phyloP scores from a whole-genome alignment of 2,329 filamentous ascomycete genomes.

The Pestalotiopsis sp. region DNA sequence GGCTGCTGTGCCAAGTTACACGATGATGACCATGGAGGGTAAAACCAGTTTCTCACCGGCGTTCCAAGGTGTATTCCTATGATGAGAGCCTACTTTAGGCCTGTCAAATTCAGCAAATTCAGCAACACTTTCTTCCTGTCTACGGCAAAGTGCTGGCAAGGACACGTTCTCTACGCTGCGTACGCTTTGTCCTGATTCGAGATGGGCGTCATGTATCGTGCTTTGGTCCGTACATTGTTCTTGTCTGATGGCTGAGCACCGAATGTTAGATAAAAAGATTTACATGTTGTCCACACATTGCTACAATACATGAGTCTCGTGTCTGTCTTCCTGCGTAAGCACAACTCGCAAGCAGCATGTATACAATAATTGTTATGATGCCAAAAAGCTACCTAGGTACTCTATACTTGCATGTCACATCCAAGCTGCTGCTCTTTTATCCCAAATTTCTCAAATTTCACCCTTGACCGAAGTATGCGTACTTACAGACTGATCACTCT shows the following conservation, averaged over 20 bases:
- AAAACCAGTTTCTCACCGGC: slow-evolving; percentile 13
- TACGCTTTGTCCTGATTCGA: neutral
- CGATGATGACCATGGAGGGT: slow-evolving; percentile 14
- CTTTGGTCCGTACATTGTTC: neutral
- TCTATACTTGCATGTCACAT: too few species aligned
- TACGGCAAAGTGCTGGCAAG: neutral
- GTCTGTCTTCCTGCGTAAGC: neutral
- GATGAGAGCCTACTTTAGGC: neutral
- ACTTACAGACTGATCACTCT: neutral
- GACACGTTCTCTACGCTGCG: neutral
- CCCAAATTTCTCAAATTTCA: too few species aligned
- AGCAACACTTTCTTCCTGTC: neutral
- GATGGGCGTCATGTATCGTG: neutral
- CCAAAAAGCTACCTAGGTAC: too few species aligned
- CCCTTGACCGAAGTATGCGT: too few species aligned
- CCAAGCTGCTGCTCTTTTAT: too few species aligned
- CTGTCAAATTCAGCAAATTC: neutral
- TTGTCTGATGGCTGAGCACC: neutral
- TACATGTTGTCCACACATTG: neutral
- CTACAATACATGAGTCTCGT: neutral
- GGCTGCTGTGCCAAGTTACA: neutral
- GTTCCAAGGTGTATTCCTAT: slow-evolving; percentile 14
- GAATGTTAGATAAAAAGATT: neutral
- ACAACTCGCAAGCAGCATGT: neutral
- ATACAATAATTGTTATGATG: too few species aligned